These are phyloP conservation scores for Globisporangium irregulare DNA, from an alignment of 352 stramenopile genomes.

Conservation along the genomic window DNA sequence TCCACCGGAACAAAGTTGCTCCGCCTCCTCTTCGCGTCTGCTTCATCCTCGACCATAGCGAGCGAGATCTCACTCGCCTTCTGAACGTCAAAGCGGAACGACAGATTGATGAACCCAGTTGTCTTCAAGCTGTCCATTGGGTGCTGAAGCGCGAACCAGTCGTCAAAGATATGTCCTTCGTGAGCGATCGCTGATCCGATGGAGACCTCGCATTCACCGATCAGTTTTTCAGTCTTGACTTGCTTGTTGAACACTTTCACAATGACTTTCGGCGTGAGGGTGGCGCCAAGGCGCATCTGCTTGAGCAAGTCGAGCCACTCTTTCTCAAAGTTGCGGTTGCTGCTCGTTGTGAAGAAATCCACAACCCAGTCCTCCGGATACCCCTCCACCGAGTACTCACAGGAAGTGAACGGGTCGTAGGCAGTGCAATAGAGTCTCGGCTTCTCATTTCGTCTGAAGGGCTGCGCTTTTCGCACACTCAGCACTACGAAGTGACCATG, in stretches of 20 bases:
- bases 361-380: slow-evolving; percentile 54
- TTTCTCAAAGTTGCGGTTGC: slow-evolving; percentile 43
- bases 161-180: slow-evolving; percentile 72
- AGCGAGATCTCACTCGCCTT: slow-evolving; percentile 22
- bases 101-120: slow-evolving; percentile 41
- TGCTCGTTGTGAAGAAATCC: slow-evolving; percentile 61
- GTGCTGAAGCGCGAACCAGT: slow-evolving; percentile 49
- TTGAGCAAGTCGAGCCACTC: slow-evolving; percentile 52
- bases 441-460: slow-evolving; percentile 21
- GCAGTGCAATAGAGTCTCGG: slow-evolving; percentile 73
- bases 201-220: slow-evolving; percentile 76
- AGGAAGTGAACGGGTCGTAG: slow-evolving; percentile 78
- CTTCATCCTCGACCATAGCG: neutral
- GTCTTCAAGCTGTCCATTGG: slow-evolving; percentile 20
- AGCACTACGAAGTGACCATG: slow-evolving; percentile 68
- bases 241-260: slow-evolving; percentile 76
- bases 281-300: slow-evolving; percentile 48
- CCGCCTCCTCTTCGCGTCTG: neutral
- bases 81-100: slow-evolving; percentile 64
- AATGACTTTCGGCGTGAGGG: slow-evolving; percentile 64
- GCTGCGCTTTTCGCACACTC: slow-evolving; percentile 56
- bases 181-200: slow-evolving; percentile 64
- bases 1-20: slow-evolving; percentile 12
- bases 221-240: slow-evolving; percentile 55
- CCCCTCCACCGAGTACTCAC: slow-evolving; percentile 72